phyloP scores from a whole-genome alignment of 768 basidiomycete species.

The Podaxis sp. region DNA sequence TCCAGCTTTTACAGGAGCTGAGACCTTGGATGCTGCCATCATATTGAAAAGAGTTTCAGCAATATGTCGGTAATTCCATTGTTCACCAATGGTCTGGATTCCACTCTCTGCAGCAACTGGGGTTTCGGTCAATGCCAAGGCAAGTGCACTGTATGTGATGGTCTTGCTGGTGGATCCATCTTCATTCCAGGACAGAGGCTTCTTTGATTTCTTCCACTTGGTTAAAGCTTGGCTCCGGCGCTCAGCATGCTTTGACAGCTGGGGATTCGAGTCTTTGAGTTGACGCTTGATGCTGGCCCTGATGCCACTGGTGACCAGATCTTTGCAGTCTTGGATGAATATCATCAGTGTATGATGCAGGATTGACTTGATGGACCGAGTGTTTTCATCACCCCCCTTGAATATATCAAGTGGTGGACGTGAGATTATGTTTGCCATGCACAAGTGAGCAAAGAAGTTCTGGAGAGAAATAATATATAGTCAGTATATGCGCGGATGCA shows the following conservation, averaged over 20 bases:
- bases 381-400: not conserved
- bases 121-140: not conserved
- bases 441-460: not conserved
- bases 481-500: too few species aligned
- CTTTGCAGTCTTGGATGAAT: not conserved
- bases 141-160: not conserved
- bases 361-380: not conserved
- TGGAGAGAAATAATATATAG: not conserved
- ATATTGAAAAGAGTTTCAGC: not conserved
- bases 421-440: not conserved
- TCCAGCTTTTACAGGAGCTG: not conserved
- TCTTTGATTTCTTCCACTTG: not conserved
- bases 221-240: not conserved
- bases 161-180: too few species aligned
- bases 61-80: too few species aligned
- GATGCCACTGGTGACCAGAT: not conserved
- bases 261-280: not conserved
- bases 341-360: not conserved
- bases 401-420: not conserved
- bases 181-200: not conserved
- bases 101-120: not conserved
- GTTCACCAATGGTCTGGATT: not conserved
- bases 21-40: not conserved
- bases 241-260: not conserved
- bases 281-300: not conserved